phyloP scores from a whole-genome alignment of 805 yeast genomes.

The Pichia occidentalis region DNA sequence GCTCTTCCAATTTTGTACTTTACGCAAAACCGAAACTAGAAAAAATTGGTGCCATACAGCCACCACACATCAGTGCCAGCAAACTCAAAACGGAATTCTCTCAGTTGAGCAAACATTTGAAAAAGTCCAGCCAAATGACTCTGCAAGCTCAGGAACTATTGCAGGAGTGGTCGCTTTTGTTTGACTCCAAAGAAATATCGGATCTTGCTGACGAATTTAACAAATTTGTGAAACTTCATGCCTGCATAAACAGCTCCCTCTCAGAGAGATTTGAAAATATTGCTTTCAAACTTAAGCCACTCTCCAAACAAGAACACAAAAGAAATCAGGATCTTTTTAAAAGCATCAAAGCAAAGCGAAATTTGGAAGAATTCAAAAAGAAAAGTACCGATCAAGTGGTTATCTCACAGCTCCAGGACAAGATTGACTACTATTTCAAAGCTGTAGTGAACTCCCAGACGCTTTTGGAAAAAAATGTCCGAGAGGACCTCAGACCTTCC shows the following conservation, averaged over 20 bases:
- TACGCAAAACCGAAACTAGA: slow-evolving; percentile 8
- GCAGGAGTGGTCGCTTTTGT: slow-evolving; percentile 9
- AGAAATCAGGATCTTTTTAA: slow-evolving; percentile 2
- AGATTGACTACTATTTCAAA: background rate
- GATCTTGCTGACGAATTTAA: slow-evolving; percentile 5
- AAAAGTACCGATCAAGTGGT: slow-evolving; percentile 4
- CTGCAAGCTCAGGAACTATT: slow-evolving; percentile 1
- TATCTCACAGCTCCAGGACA: slow-evolving; percentile 1
- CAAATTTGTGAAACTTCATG: slow-evolving; percentile 4
- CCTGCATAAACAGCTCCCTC: background rate
- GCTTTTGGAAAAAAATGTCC: slow-evolving; percentile 1
- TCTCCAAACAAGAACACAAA: background rate
- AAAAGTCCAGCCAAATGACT: background rate
- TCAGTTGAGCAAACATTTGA: slow-evolving; percentile 7
- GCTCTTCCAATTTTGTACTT: background rate
- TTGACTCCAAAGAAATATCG: slow-evolving; percentile 6
- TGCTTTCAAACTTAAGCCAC: background rate
- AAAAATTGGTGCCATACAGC: slow-evolving; percentile 13
- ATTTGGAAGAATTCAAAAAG: slow-evolving; percentile 1
- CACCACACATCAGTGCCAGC: slow-evolving; percentile 10
- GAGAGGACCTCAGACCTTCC: slow-evolving; percentile 1
- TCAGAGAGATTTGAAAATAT: slow-evolving; percentile 3
- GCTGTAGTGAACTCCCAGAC: slow-evolving; percentile 2
- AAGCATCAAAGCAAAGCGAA: slow-evolving; percentile 2
- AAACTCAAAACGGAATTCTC: slow-evolving; percentile 8